Percentiles rank a stretch among this genome's conserved stretches.
phyloP scores from a whole-genome alignment of 768 basidiomycete genomes.

The Russula ochroleuca region DNA sequence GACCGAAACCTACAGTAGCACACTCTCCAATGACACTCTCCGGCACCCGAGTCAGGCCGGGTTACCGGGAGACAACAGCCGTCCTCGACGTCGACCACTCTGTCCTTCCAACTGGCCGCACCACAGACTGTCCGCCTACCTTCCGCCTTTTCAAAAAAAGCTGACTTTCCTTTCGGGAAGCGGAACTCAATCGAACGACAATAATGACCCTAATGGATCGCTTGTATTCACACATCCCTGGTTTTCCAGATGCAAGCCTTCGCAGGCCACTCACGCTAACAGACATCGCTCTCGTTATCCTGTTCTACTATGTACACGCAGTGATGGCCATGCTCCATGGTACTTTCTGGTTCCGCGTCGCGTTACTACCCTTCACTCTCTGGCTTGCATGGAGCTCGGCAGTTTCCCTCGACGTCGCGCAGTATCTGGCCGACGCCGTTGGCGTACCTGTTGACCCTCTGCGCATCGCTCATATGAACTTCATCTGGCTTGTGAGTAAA shows the following conservation, averaged over 20 bases:
- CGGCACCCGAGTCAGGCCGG: too few species aligned
- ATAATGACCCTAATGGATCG: constrained; percentile 5
- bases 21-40: too few species aligned
- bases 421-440: constrained; percentile 3
- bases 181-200: neutral
- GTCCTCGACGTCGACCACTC: neutral
- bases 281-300: constrained; percentile 10
- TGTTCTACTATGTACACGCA: constrained; percentile 23
- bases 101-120: neutral
- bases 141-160: neutral
- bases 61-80: too few species aligned
- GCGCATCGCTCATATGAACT: constrained; percentile 18
- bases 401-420: constrained; percentile 12
- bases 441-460: neutral
- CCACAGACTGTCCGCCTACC: constrained; percentile 17
- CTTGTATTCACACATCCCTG: neutral
- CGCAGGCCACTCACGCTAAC: constrained; percentile 1
- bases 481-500: constrained; percentile 19
- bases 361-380: constrained; percentile 22
- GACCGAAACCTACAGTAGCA: neutral
- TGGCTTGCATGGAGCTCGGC: constrained; percentile 16
- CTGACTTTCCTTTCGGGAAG: neutral
- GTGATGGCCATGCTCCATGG: constrained; percentile 24
- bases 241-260: constrained; percentile 10
- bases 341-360: neutral